These are phyloP conservation scores for Colletotrichum sp. DNA, from an alignment of 2,329 filamentous ascomycete species.

Conservation along the genomic window DNA sequence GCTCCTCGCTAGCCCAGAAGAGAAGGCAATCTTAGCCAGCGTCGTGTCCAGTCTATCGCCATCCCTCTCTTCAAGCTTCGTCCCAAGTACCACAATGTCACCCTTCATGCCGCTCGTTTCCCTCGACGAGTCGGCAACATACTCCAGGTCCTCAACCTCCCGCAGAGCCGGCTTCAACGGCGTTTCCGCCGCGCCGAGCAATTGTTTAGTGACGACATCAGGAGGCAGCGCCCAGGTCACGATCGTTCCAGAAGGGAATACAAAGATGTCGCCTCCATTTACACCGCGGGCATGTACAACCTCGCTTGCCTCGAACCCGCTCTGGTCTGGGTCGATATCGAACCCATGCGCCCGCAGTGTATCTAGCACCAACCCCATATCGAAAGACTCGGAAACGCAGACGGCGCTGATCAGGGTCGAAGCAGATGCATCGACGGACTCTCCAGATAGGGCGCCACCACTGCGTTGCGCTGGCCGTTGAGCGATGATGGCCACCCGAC, in stretches of 20 bases:
- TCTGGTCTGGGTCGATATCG: constrained; percentile 65
- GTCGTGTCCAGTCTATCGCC: constrained; percentile 63
- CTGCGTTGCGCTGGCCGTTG: constrained; percentile 59
- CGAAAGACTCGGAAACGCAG: constrained; percentile 68
- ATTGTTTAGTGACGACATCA: constrained; percentile 73
- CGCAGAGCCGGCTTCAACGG: constrained; percentile 71
- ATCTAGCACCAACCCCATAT: constrained; percentile 65
- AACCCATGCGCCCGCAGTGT: constrained; percentile 66
- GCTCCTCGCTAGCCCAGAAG: constrained; percentile 87
- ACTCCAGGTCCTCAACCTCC: constrained; percentile 91
- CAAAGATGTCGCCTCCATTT: constrained; percentile 84
- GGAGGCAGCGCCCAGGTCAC: constrained; percentile 90
- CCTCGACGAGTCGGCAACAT: constrained; percentile 74
- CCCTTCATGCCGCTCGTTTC: constrained; percentile 82
- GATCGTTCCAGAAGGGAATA: constrained; percentile 93
- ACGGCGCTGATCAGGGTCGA: constrained; percentile 61
- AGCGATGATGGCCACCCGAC: constrained; percentile 85
- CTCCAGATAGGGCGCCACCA: constrained; percentile 45
- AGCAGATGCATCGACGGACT: constrained; percentile 36
- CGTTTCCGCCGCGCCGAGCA: constrained; percentile 78
- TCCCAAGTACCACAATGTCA: constrained; percentile 89
- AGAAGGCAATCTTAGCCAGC: constrained; percentile 94
- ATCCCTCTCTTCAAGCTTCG: constrained; percentile 59
- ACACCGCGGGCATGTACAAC: constrained; percentile 67
- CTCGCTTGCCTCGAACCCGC: constrained; percentile 65